Evolutionary conservation across 768 basidiomycete genomes (phyloP).

Genomic region (Lanmaoa rubissima): DNA sequence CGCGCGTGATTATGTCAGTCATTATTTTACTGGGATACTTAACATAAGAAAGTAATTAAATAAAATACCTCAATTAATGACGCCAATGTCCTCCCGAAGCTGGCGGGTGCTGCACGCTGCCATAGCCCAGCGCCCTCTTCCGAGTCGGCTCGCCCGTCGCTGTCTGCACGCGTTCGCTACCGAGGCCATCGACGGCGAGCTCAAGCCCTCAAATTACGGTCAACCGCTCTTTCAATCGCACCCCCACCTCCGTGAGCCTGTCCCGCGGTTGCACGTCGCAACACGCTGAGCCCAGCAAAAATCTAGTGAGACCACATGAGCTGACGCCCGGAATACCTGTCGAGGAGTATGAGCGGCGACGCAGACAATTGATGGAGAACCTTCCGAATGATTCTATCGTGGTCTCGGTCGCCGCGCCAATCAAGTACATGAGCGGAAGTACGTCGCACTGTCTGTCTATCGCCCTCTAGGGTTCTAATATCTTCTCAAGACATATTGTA

Average conservation of each 20-base stretch:
- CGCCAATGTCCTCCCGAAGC: slow-evolving; percentile 19
- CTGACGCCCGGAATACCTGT: slow-evolving; percentile 79
- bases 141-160: neutral
- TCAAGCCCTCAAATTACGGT: slow-evolving; percentile 75
- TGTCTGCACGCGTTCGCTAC: slow-evolving; percentile 35
- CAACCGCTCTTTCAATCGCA: slow-evolving; percentile 80
- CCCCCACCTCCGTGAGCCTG: slow-evolving; percentile 67
- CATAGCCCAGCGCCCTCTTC: neutral
- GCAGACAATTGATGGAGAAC: slow-evolving; percentile 66
- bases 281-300: slow-evolving; percentile 3
- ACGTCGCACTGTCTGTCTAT: slow-evolving; percentile 32
- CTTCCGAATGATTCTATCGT: slow-evolving; percentile 75
- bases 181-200: slow-evolving; percentile 26
- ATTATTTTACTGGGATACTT: neutral
- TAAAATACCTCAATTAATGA: slow-evolving; percentile 1
- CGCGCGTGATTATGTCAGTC: slow-evolving; percentile 21
- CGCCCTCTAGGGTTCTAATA: slow-evolving; percentile 10
- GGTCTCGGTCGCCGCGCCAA: slow-evolving; percentile 70
- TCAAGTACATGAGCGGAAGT: slow-evolving; percentile 87
- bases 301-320: slow-evolving; percentile 56
- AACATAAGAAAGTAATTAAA: neutral
- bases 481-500: slow-evolving; percentile 67
- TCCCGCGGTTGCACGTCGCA: neutral
- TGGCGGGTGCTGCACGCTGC: slow-evolving; percentile 16
- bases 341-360: slow-evolving; percentile 73